These are phyloP conservation scores for Pseudovirgaria hyperparasitica DNA, from an alignment of 2,329 filamentous ascomycete genomes.

Conservation along the genomic window DNA sequence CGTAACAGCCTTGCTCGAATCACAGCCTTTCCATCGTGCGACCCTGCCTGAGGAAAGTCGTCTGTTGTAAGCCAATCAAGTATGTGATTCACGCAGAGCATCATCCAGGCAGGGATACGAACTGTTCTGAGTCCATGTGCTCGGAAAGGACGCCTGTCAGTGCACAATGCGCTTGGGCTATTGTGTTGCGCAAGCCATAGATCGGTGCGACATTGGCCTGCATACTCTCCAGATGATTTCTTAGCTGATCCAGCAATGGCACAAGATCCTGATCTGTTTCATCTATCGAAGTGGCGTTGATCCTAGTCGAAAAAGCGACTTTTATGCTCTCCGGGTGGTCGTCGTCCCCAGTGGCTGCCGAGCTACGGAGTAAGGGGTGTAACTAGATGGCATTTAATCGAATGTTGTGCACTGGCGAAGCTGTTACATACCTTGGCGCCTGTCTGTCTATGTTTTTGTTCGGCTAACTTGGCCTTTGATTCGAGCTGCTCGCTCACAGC, in stretches of 20 bases:
- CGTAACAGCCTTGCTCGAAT: too few species aligned
- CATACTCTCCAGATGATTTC: constrained; percentile 25
- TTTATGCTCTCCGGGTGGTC: constrained; percentile 17
- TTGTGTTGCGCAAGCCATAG: constrained; percentile 18
- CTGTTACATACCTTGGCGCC: constrained; percentile 16
- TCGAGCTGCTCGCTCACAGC: constrained; percentile 38
- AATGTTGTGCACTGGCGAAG: too few species aligned
- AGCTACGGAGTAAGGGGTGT: too few species aligned
- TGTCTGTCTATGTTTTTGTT: constrained; percentile 36
- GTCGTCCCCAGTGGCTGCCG: too few species aligned
- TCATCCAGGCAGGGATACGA: constrained; percentile 13
- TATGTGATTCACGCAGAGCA: too few species aligned
- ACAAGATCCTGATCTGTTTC: constrained; percentile 17
- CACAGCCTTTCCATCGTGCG: too few species aligned
- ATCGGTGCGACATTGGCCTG: constrained; percentile 25
- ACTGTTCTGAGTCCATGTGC: constrained; percentile 18
- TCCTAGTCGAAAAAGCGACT: constrained; percentile 4
- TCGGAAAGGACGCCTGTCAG: constrained; percentile 23
- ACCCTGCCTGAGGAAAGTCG: too few species aligned
- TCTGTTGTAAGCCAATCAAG: too few species aligned
- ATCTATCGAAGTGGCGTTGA: constrained; percentile 13
- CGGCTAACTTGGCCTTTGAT: constrained; percentile 43
- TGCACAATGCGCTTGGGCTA: constrained; percentile 16
- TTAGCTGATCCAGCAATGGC: constrained; percentile 23
- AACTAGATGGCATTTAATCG: too few species aligned